Conservation (phyloP, 257 asterid genomes). For the Schizonepeta tenuifolia region DNA sequence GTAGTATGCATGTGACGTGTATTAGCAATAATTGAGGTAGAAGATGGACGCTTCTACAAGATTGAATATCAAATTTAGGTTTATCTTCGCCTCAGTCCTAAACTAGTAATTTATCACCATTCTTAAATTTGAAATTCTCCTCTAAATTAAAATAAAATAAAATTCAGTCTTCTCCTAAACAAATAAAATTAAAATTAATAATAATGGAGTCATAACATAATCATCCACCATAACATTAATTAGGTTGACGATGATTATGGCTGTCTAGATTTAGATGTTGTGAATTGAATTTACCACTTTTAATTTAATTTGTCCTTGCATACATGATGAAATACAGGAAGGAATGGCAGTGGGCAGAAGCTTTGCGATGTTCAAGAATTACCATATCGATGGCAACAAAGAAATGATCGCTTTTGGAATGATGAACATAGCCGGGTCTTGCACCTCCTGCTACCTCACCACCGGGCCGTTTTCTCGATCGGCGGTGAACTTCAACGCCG, state of each 20-base stretch:
- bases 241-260: no score
- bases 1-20: not conserved
- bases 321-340: conserved; percentile 51
- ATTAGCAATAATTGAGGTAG: not conserved
- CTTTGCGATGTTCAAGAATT: conserved; percentile 90
- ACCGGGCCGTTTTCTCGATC: conserved; percentile 98
- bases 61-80: not conserved
- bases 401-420: conserved; percentile 96
- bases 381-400: conserved; percentile 95
- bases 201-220: no score
- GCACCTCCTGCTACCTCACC: conserved; percentile 91
- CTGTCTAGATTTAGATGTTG: no score
- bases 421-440: conserved; percentile 94
- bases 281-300: no score
- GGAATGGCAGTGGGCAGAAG: conserved; percentile 98
- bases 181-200: no score
- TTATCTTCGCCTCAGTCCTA: no score
- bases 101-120: no score
- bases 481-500: conserved; percentile 96
- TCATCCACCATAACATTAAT: no score
- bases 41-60: not conserved
- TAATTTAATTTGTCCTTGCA: no score
- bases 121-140: no score
- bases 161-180: no score
- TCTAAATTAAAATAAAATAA: no score